Conservation (phyloP, 768 basidiomycete genomes). For the Lentinus tigrinus region DNA sequence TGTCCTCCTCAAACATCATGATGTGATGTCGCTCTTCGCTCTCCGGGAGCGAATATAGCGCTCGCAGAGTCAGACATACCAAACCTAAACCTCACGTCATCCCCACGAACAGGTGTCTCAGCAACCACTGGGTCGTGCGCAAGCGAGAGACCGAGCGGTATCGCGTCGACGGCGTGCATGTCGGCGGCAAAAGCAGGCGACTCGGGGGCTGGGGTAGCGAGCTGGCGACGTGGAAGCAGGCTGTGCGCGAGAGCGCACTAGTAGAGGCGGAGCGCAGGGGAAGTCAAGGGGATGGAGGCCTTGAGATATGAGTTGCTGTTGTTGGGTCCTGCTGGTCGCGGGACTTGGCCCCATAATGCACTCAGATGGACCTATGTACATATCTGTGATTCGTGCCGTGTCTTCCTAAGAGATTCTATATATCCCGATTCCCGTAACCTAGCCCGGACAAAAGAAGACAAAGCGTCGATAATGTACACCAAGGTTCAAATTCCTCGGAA, state of each 20-base stretch:
- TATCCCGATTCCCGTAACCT: not conserved
- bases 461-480: not conserved
- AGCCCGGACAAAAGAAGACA: not conserved
- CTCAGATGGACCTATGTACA: too few species aligned
- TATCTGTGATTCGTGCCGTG: too few species aligned
- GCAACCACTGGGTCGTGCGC: slow-evolving; percentile 13
- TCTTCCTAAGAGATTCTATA: too few species aligned
- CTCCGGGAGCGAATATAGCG: not conserved
- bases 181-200: slow-evolving; percentile 19
- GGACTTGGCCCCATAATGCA: too few species aligned
- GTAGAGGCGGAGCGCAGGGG: not conserved
- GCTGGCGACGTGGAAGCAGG: slow-evolving; percentile 17
- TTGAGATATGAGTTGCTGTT: too few species aligned
- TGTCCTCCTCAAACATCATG: not conserved
- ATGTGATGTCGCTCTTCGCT: not conserved
- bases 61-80: not conserved
- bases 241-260: slow-evolving; percentile 13
- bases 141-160: slow-evolving; percentile 12
- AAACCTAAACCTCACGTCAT: not conserved
- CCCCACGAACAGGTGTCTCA: slow-evolving; percentile 9
- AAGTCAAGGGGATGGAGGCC: too few species aligned
- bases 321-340: too few species aligned
- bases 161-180: slow-evolving; percentile 22
- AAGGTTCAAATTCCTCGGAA: too few species aligned
- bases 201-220: slow-evolving; percentile 23